These are phyloP conservation scores for Fusarium sp. DNA, from an alignment of 2,329 filamentous ascomycete species.

Conservation along the genomic window DNA sequence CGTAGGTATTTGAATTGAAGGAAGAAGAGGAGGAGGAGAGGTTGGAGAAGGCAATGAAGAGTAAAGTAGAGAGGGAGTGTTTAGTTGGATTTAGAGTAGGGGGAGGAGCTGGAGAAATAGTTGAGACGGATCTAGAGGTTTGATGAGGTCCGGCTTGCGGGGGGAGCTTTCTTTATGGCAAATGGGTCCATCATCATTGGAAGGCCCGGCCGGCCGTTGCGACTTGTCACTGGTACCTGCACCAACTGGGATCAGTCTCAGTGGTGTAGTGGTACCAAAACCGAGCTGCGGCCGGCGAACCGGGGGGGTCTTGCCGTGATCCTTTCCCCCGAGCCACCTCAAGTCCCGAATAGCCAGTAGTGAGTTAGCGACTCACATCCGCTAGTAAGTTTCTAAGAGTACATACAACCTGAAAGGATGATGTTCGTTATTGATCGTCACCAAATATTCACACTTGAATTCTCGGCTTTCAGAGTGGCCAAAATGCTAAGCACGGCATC, in stretches of 20 bases:
- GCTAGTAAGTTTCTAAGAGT: slow-evolving; percentile 4
- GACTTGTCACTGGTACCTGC: slow-evolving; percentile 41
- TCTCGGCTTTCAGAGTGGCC: slow-evolving; percentile 28
- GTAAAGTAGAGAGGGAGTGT: slow-evolving; percentile 5
- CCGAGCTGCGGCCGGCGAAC: slow-evolving; percentile 43
- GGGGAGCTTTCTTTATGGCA: slow-evolving; percentile 45
- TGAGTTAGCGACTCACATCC: slow-evolving; percentile 20
- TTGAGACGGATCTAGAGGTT: slow-evolving; percentile 32
- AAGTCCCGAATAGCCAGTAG: slow-evolving; percentile 40
- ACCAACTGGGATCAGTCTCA: slow-evolving; percentile 25
- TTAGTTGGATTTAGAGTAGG: slow-evolving; percentile 7
- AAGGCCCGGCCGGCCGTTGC: slow-evolving; percentile 27
- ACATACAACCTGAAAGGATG: background rate
- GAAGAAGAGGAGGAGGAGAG: background rate
- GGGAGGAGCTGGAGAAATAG: slow-evolving; percentile 27
- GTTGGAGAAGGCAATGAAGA: slow-evolving; percentile 2
- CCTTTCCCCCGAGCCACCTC: slow-evolving; percentile 45
- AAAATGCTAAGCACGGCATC: slow-evolving; percentile 4
- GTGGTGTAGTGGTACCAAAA: background rate
- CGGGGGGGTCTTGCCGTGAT: slow-evolving; percentile 43
- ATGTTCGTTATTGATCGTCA: slow-evolving; percentile 23
- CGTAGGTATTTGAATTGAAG: background rate
- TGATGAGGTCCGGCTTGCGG: slow-evolving; percentile 39
- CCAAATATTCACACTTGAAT: slow-evolving; percentile 7
- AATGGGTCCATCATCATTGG: slow-evolving; percentile 39